These are phyloP conservation scores for Epipyxis sp. DNA, from an alignment of 108 stramenopile species.

Conservation along the genomic window DNA sequence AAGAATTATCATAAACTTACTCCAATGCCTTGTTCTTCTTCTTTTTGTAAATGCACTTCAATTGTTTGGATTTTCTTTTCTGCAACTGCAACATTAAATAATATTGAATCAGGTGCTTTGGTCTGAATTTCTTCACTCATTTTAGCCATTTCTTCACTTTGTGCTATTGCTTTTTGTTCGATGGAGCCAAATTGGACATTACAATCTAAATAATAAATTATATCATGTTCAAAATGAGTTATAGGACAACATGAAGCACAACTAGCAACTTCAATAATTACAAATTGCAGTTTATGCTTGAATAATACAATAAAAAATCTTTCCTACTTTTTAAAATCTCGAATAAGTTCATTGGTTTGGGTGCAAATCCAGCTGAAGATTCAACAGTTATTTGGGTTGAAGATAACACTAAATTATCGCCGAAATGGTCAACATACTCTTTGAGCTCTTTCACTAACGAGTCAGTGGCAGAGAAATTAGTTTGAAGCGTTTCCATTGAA, in stretches of 20 bases:
- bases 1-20: no score
- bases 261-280: no score
- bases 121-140: background rate
- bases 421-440: conserved; percentile 32
- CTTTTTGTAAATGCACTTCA: conserved; percentile 23
- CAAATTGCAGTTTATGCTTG: no score
- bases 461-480: background rate
- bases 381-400: conserved; percentile 28
- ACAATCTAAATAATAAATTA: no score
- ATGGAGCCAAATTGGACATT: no score
- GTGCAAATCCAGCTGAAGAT: conserved; percentile 7
- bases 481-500: conserved; percentile 3
- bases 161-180: no score
- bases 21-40: conserved; percentile 35
- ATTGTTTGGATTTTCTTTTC: conserved; percentile 25
- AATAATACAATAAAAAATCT: no score
- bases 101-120: conserved; percentile 20
- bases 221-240: no score
- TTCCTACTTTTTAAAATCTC: background rate
- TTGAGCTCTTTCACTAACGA: conserved; percentile 20
- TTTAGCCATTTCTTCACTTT: conserved; percentile 3
- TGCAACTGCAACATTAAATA: conserved; percentile 10
- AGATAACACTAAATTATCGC: conserved; percentile 13
- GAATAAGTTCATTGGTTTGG: background rate
- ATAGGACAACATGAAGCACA: no score